These are phyloP conservation scores for Erodium trifolium DNA, from an alignment of 441 rosid genomes.

Conservation along the genomic window DNA sequence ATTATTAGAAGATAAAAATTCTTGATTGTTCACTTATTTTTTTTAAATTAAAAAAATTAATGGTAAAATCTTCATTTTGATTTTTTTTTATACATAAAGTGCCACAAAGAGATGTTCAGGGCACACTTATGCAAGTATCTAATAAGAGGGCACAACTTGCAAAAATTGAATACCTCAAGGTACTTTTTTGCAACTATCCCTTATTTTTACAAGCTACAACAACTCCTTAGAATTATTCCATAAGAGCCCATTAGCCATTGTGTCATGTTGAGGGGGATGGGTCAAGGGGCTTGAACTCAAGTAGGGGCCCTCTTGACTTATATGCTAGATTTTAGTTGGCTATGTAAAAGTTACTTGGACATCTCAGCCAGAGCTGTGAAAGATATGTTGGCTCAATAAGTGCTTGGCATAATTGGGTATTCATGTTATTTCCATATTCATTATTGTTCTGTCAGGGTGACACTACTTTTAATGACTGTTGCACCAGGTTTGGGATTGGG, in stretches of 20 bases:
- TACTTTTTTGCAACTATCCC: too few species aligned
- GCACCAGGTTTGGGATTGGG: constrained; percentile 64
- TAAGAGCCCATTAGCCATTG: neutral
- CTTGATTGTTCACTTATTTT: too few species aligned
- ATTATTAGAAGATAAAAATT: too few species aligned
- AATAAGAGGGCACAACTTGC: too few species aligned
- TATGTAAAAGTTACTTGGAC: neutral
- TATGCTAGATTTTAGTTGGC: neutral
- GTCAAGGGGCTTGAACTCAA: neutral
- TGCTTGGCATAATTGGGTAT: neutral
- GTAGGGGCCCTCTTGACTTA: neutral
- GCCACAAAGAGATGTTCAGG: too few species aligned
- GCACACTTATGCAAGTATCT: too few species aligned
- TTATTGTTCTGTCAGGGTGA: neutral
- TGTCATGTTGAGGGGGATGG: constrained; percentile 3
- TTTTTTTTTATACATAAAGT: too few species aligned
- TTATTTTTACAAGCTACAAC: neutral
- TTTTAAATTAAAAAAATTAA: too few species aligned
- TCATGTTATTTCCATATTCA: neutral
- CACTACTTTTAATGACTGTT: constrained; percentile 13
- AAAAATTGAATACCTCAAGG: too few species aligned
- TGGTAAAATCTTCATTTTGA: too few species aligned
- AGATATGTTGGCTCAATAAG: neutral
- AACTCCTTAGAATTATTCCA: neutral
- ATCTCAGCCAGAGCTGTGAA: neutral